These are phyloP conservation scores for Halophytophthora batemanensis DNA, from an alignment of 352 stramenopile genomes.

Conservation along the genomic window DNA sequence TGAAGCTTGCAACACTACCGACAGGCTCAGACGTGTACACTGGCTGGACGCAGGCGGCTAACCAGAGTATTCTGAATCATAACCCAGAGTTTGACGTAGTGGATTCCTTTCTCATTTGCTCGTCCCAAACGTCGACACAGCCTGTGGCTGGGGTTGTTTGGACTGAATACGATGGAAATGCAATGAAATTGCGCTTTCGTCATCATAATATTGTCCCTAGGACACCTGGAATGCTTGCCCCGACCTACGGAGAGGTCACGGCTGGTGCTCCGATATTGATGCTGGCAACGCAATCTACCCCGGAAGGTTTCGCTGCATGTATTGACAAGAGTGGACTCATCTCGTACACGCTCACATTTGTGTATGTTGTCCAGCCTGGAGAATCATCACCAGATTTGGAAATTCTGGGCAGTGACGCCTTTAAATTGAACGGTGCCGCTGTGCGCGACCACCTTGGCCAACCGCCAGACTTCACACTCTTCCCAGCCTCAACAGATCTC, in stretches of 20 bases:
- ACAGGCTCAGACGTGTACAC: slow-evolving; percentile 17
- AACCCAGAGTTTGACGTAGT: slow-evolving; percentile 42
- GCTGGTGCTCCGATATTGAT: slow-evolving; percentile 40
- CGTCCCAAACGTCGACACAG: slow-evolving; percentile 8
- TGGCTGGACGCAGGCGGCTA: slow-evolving; percentile 20
- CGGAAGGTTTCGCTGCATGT: slow-evolving; percentile 39
- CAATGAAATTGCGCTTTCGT: slow-evolving; percentile 59
- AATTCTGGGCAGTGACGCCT: slow-evolving; percentile 30
- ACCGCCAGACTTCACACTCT: slow-evolving; percentile 53
- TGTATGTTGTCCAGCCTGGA: slow-evolving; percentile 45
- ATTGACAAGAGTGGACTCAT: slow-evolving; percentile 49
- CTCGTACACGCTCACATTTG: slow-evolving; percentile 39
- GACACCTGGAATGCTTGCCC: slow-evolving; percentile 5
- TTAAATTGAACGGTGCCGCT: slow-evolving; percentile 45
- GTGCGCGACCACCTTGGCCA: slow-evolving; percentile 40
- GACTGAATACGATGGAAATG: slow-evolving; percentile 73
- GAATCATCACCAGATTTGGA: slow-evolving; percentile 39
- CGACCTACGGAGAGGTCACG: slow-evolving; percentile 36
- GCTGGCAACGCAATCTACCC: slow-evolving; percentile 33
- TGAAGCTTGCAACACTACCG: slow-evolving; percentile 25
- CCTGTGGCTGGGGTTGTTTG: slow-evolving; percentile 43
- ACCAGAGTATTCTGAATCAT: slow-evolving; percentile 41
- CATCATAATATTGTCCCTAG: slow-evolving; percentile 31
- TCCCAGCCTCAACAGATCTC: slow-evolving; percentile 30
- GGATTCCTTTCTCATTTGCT: slow-evolving; percentile 42